These are phyloP conservation scores for Populus hybrid DNA, from an alignment of 441 rosid species.

Conservation along the genomic window DNA sequence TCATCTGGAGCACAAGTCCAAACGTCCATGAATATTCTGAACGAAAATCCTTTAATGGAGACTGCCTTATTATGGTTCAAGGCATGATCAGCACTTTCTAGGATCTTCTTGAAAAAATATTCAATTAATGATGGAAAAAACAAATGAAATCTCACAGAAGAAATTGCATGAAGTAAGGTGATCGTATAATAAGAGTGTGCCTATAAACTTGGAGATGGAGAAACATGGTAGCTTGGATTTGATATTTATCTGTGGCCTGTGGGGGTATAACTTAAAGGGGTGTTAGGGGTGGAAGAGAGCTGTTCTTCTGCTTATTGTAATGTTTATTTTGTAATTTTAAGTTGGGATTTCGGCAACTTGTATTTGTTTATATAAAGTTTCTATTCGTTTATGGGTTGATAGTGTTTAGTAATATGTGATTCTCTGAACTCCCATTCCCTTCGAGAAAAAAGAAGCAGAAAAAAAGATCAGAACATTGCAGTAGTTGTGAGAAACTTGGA, in stretches of 20 bases:
- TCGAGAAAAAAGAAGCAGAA: neutral
- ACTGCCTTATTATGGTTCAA: neutral
- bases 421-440: neutral
- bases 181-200: neutral
- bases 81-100: neutral
- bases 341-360: neutral
- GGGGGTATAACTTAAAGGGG: neutral
- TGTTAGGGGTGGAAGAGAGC: neutral
- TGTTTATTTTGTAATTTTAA: neutral
- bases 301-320: neutral
- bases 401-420: neutral
- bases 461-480: too few relatives aligned
- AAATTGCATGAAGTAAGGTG: neutral
- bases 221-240: neutral
- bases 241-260: neutral
- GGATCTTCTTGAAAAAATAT: neutral
- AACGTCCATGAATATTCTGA: neutral
- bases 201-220: neutral
- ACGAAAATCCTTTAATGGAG: neutral
- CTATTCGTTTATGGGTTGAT: neutral
- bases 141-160: neutral
- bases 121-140: neutral
- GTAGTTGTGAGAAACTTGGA: too few relatives aligned
- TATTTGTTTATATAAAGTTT: neutral
- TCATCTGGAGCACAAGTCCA: conserved; percentile 13